Conservation (phyloP, 495 filamentous ascomycete genomes). For the Letharia columbiana region DNA sequence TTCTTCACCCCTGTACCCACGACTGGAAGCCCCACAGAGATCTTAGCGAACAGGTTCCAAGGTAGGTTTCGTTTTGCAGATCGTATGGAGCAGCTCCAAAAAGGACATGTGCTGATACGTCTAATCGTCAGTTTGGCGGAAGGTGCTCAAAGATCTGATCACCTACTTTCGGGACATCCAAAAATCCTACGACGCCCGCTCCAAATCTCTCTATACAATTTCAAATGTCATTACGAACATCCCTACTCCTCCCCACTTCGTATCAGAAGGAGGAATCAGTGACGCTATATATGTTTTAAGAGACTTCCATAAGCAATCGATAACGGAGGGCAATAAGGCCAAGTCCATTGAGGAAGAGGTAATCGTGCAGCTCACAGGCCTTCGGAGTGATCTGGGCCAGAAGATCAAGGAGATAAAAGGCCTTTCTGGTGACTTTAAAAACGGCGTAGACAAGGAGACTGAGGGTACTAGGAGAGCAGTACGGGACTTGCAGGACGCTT, state of each 20-base stretch:
- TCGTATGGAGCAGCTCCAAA: not conserved
- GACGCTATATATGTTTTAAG: conserved; percentile 77
- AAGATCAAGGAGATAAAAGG: conserved; percentile 98
- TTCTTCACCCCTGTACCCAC: conserved; percentile 89
- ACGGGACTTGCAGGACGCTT: conserved; percentile 66
- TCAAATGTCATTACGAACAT: conserved; percentile 77
- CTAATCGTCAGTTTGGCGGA: conserved; percentile 68
- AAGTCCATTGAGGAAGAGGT: conserved; percentile 86
- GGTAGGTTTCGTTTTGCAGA: conserved; percentile 44
- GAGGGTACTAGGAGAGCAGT: conserved; percentile 56
- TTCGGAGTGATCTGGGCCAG: conserved; percentile 79
- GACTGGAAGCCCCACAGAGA: conserved; percentile 75
- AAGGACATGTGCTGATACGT: not conserved
- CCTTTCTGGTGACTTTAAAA: conserved; percentile 89
- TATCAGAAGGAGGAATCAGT: conserved; percentile 69
- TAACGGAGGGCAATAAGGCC: conserved; percentile 77
- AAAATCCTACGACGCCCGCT: conserved; percentile 75
- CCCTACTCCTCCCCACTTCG: conserved; percentile 59
- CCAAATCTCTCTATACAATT: conserved; percentile 75
- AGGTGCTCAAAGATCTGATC: conserved; percentile 89
- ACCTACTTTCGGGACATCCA: conserved; percentile 92
- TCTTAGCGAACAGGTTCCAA: conserved; percentile 83
- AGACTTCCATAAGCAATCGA: conserved; percentile 72
- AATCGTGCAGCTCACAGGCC: conserved; percentile 72
- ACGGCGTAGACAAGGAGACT: conserved; percentile 52